Evolutionary conservation across 1,284 basidiomycete genomes (phyloP).

Genomic region (Meira miltonrushii): DNA sequence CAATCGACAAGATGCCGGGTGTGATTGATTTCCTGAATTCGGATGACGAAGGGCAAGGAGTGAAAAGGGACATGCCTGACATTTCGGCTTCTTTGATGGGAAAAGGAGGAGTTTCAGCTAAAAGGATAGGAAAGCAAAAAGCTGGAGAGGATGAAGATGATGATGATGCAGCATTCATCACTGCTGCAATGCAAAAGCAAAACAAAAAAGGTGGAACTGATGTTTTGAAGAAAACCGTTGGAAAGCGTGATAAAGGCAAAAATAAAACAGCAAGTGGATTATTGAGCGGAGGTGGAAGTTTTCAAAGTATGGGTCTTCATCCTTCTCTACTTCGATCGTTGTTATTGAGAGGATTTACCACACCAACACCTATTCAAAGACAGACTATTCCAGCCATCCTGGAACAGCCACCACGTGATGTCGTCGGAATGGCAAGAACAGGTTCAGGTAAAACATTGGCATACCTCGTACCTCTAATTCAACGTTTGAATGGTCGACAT

Average conservation of each 20-base stretch:
- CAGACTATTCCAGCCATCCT: constrained; percentile 81
- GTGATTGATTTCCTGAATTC: constrained; percentile 1
- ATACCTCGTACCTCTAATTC: constrained; percentile 87
- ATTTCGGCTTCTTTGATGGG: neutral
- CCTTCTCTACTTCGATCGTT: constrained; percentile 78
- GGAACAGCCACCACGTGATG: constrained; percentile 77
- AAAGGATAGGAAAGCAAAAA: constrained; percentile 1
- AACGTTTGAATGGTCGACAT: constrained; percentile 77
- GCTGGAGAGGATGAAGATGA: constrained; percentile 23
- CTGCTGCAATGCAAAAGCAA: constrained; percentile 42
- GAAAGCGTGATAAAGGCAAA: constrained; percentile 36
- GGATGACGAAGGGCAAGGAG: neutral
- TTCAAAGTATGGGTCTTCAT: constrained; percentile 59
- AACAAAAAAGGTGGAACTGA: constrained; percentile 47
- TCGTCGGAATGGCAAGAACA: constrained; percentile 97
- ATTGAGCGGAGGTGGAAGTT: constrained; percentile 46
- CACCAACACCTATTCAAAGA: constrained; percentile 93
- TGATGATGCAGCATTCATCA: constrained; percentile 48
- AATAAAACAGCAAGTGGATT: constrained; percentile 37
- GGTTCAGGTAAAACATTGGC: constrained; percentile 97
- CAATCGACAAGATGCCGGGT: constrained; percentile 2
- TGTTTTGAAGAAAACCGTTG: constrained; percentile 36
- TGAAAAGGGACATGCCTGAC: neutral
- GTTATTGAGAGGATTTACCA: constrained; percentile 85
- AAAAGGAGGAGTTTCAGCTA: neutral